These are phyloP conservation scores for Hirschioporus abietinus DNA, from an alignment of 768 basidiomycete genomes.

Conservation along the genomic window DNA sequence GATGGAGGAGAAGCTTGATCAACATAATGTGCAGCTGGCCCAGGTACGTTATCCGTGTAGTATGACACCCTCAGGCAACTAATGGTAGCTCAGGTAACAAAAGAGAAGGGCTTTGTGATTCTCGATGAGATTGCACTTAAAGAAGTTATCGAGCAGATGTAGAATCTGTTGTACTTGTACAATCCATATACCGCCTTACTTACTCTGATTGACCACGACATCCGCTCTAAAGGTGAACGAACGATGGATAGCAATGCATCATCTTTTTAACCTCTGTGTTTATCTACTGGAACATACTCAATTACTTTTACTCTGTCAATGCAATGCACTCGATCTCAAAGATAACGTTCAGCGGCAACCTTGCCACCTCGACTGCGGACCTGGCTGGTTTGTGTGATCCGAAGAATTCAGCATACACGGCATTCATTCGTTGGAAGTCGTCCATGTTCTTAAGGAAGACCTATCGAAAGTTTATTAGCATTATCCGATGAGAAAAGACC, in stretches of 20 bases:
- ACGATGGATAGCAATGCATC: too few relatives aligned
- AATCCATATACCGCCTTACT: too few relatives aligned
- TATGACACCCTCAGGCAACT: slow-evolving; percentile 3
- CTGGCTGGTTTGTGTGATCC: slow-evolving; percentile 90
- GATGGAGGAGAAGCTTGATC: slow-evolving; percentile 99
- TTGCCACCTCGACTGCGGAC: slow-evolving; percentile 84
- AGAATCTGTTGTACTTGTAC: slow-evolving; percentile 10
- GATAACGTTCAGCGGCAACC: slow-evolving; percentile 86
- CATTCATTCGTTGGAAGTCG: slow-evolving; percentile 82
- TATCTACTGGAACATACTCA: too few relatives aligned
- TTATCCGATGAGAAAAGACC: neutral
- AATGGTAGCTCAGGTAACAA: slow-evolving; percentile 58
- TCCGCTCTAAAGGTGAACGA: too few relatives aligned
- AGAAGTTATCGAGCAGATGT: slow-evolving; percentile 82
- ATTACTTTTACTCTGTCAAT: slow-evolving; percentile 30
- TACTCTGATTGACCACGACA: too few relatives aligned
- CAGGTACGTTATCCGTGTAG: slow-evolving; percentile 50
- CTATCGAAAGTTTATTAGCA: slow-evolving; percentile 30
- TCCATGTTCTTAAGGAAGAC: slow-evolving; percentile 92
- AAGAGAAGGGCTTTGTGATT: slow-evolving; percentile 81
- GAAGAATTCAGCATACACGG: slow-evolving; percentile 78
- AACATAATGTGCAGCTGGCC: slow-evolving; percentile 96
- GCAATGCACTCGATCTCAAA: slow-evolving; percentile 92
- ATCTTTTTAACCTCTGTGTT: too few relatives aligned
- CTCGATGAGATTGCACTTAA: slow-evolving; percentile 76